Percentiles rank a stretch among this genome's conserved stretches.
Conservation (phyloP, 2,329 filamentous ascomycete species). For the Paecilomyces formosus region DNA sequence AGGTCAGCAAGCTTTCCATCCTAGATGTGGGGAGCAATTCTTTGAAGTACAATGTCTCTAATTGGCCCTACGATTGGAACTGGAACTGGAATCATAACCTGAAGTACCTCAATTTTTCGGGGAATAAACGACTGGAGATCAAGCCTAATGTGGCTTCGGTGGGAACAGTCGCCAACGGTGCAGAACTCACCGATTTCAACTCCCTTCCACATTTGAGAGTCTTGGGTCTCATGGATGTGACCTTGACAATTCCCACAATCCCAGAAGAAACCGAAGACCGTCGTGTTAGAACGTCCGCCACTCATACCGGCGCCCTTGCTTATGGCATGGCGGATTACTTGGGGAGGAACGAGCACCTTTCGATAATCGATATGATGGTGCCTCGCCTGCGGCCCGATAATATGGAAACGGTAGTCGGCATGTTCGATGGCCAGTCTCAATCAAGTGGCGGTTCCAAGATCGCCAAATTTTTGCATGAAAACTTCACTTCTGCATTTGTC, state of each 20-base stretch:
- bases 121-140: slow-evolving; percentile 94
- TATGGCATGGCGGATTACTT: slow-evolving; percentile 98
- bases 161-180: slow-evolving; percentile 41
- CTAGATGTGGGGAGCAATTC: slow-evolving; percentile 92
- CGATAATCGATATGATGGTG: slow-evolving; percentile 90
- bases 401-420: slow-evolving; percentile 80
- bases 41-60: slow-evolving; percentile 97
- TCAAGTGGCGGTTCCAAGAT: slow-evolving; percentile 89
- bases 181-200: slow-evolving; percentile 84
- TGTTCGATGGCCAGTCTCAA: slow-evolving; percentile 91
- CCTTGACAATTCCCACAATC: slow-evolving; percentile 83
- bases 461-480: slow-evolving; percentile 92
- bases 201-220: slow-evolving; percentile 76
- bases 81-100: slow-evolving; percentile 98
- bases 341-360: slow-evolving; percentile 87
- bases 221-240: slow-evolving; percentile 95
- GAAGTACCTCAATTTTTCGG: slow-evolving; percentile 90
- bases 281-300: slow-evolving; percentile 94
- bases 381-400: slow-evolving; percentile 86
- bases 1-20: slow-evolving; percentile 84
- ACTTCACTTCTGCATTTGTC: slow-evolving; percentile 79
- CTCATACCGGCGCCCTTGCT: slow-evolving; percentile 77
- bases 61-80: slow-evolving; percentile 99
- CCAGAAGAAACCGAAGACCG: slow-evolving; percentile 93
- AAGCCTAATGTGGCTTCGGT: slow-evolving; percentile 56